Percentiles rank a stretch among this genome's conserved stretches.
phyloP scores from a whole-genome alignment of 179 eudicot species.

The Spergularia azorica region DNA sequence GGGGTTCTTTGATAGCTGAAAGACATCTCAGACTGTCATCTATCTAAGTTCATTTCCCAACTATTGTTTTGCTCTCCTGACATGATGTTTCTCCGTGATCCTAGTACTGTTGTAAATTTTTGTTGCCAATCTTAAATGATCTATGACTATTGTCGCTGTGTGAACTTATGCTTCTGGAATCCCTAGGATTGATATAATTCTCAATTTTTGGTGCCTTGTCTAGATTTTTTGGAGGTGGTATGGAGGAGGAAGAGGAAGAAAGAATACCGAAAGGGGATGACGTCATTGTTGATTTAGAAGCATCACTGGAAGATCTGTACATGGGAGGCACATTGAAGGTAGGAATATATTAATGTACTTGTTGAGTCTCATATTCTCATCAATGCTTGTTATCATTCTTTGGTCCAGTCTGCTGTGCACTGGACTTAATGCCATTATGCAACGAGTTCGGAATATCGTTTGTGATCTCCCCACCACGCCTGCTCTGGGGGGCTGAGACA shows the following conservation, averaged over 20 bases:
- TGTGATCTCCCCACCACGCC: not conserved
- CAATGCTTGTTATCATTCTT: not conserved
- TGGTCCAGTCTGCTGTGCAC: not conserved
- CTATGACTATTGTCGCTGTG: not conserved
- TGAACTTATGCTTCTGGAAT: not conserved
- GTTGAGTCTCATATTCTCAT: not conserved
- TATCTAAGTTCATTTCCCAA: not conserved
- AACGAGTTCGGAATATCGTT: not conserved
- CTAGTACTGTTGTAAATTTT: no score
- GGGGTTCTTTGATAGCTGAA: not conserved
- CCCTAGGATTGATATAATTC: slow-evolving; percentile 1
- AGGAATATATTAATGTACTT: slow-evolving; percentile 18
- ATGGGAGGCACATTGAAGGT: slow-evolving; percentile 97
- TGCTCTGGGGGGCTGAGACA: no score
- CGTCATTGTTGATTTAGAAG: slow-evolving; percentile 90
- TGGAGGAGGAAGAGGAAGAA: slow-evolving; percentile 87
- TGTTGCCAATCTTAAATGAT: not conserved
- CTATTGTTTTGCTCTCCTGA: not conserved
- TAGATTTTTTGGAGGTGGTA: slow-evolving; percentile 92
- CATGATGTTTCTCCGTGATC: not conserved
- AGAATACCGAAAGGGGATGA: slow-evolving; percentile 88
- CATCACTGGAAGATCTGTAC: slow-evolving; percentile 92
- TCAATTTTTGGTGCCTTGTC: slow-evolving; percentile 24
- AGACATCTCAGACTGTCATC: not conserved
- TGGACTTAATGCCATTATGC: slow-evolving; percentile 2